Evolutionary conservation across 2,329 filamentous ascomycete species (phyloP), one percentile per base, ranked within the genome.

Genomic region (Arthroderma sp.): DNA sequence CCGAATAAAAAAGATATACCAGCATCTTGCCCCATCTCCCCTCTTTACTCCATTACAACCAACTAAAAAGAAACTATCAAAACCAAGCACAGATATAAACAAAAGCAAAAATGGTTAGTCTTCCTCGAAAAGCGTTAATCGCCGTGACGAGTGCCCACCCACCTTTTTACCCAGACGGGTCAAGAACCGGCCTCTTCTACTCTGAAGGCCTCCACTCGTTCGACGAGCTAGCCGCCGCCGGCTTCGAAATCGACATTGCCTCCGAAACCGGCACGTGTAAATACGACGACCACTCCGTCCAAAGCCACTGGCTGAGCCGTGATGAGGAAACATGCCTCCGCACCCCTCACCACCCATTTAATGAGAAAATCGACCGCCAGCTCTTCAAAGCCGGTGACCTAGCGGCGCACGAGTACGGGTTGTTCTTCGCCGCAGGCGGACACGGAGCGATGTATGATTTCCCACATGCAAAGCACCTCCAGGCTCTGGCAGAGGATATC

Each of bases 361-460:
- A 66, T 42, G 55, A 59, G 40, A 68, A 70, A 53, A 55, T 71
- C n/a, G 67, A 70, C 50, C 57, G 60, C 33, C 48, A 53, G 34
- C 22, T 52, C 22, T 52, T 50, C 47, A 53, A 46, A 42, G 51
- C 51, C 15, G 46, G 39, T 11, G 50, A 53, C 31, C 40, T 52
- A 15, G n/a, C 50, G 9, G 29, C 50, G 9, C 50, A 50, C 37
- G 51, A 53, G 8, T 53, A 52, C 40, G 51, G 51, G 3, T 40
- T 52, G 7, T 44, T 53, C 36, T 52, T 53, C 15, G 46, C 46
- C 11, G 39, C 48, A 10, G 51, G 50, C 22, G 51, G 51, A 5
- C 68, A 71, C 47, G 69, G 68, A 0, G 58, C 65, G 0, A 50
- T 70, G 37, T 63, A 70, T 43, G 68, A 71, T 51, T 71, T 70